These are phyloP conservation scores for Mycena polygramma DNA, from an alignment of 768 basidiomycete genomes.

Conservation along the genomic window DNA sequence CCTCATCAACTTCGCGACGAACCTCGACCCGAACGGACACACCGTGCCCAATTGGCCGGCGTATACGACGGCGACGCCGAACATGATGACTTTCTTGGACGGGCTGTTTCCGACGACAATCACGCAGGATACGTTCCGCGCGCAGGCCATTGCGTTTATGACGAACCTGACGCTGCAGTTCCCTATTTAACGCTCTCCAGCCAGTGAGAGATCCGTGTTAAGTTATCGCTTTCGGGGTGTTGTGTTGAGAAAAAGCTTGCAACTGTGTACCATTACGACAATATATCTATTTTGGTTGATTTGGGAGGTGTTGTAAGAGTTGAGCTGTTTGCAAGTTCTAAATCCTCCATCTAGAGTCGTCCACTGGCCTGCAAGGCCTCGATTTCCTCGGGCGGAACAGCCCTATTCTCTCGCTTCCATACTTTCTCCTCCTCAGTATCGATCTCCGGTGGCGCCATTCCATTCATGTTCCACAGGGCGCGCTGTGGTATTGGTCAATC, in stretches of 20 bases:
- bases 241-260: background rate
- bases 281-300: background rate
- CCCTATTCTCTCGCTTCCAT: slow-evolving; percentile 36
- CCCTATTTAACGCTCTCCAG: slow-evolving; percentile 40
- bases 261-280: background rate
- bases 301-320: too few relatives aligned
- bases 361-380: slow-evolving; percentile 2
- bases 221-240: background rate
- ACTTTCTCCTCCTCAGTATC: slow-evolving; percentile 28
- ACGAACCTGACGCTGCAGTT: slow-evolving; percentile 49
- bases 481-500: slow-evolving; percentile 9
- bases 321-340: too few relatives aligned
- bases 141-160: slow-evolving; percentile 52
- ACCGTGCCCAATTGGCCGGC: slow-evolving; percentile 58
- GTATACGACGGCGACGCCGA: slow-evolving; percentile 51
- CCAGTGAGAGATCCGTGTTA: background rate
- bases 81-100: slow-evolving; percentile 57
- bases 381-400: slow-evolving; percentile 21
- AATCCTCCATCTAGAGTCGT: too few relatives aligned
- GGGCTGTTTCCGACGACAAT: slow-evolving; percentile 49
- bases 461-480: slow-evolving; percentile 30
- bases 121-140: slow-evolving; percentile 59
- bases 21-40: slow-evolving; percentile 59
- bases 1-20: slow-evolving; percentile 58
- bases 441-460: slow-evolving; percentile 20